These are phyloP conservation scores for Capsicum pubescens DNA, from an alignment of 257 asterid genomes.

Conservation along the genomic window DNA sequence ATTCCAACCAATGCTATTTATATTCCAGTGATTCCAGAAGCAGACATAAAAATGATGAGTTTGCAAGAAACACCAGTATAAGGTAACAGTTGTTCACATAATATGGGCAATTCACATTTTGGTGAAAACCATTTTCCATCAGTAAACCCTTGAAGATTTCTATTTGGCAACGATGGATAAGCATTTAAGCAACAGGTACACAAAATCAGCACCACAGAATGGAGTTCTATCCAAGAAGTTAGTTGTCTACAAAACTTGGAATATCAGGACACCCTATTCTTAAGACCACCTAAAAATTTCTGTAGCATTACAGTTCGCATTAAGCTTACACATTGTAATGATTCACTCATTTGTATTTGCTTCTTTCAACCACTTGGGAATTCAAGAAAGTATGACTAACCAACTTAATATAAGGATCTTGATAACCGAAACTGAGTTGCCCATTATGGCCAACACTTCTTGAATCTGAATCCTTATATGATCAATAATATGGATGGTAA, in stretches of 20 bases:
- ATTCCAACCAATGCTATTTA: conserved; percentile 7
- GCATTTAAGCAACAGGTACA: background rate
- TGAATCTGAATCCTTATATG: background rate
- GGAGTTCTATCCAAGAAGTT: conserved; percentile 19
- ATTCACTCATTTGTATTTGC: conserved; percentile 17
- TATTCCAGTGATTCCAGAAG: conserved; percentile 9
- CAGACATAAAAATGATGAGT: background rate
- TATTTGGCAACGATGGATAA: conserved; percentile 12
- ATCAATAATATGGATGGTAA: too few species aligned
- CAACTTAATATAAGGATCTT: conserved; percentile 17
- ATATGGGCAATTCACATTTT: background rate
- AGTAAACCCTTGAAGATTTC: background rate
- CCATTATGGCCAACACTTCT: conserved; percentile 2
- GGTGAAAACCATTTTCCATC: conserved; percentile 20
- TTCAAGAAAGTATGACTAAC: conserved; percentile 11
- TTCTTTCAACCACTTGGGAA: conserved; percentile 10
- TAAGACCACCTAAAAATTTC: background rate
- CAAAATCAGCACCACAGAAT: background rate
- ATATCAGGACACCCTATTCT: background rate
- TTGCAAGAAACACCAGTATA: conserved; percentile 9
- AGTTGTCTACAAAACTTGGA: conserved; percentile 7
- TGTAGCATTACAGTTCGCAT: background rate
- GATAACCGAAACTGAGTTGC: background rate
- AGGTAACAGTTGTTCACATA: background rate
- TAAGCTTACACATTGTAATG: conserved; percentile 15